phyloP scores from a whole-genome alignment of 2,329 filamentous ascomycete genomes.

The Sordariomycetes sp. region DNA sequence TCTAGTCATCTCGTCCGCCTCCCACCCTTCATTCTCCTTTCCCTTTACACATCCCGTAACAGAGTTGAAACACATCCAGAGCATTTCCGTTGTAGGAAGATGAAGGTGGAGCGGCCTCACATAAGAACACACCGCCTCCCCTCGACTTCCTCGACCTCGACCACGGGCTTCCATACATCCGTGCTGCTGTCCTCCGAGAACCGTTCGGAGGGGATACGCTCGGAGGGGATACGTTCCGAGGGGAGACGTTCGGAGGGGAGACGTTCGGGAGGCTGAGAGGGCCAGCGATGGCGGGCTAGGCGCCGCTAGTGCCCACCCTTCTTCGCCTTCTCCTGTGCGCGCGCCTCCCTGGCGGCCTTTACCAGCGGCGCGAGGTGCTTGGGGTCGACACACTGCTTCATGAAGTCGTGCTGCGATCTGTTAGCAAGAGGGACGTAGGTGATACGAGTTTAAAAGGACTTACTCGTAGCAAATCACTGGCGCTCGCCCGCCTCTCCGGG shows the following conservation, averaged over 20 bases:
- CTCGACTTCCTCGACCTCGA: not conserved
- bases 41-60: not conserved
- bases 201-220: not conserved
- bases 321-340: slow-evolving; percentile 73
- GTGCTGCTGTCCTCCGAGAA: not conserved
- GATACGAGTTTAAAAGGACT: slow-evolving; percentile 26
- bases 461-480: slow-evolving; percentile 87
- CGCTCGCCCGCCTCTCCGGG: slow-evolving; percentile 90
- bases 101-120: not conserved
- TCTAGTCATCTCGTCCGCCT: not conserved
- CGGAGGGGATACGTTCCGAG: no score
- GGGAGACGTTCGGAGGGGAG: not conserved
- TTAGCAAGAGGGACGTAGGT: not conserved
- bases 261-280: not conserved
- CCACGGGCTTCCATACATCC: not conserved
- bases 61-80: not conserved
- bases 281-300: not conserved
- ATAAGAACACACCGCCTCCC: not conserved
- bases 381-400: slow-evolving; percentile 64
- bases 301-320: slow-evolving; percentile 27
- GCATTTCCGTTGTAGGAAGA: not conserved
- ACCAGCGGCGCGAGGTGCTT: slow-evolving; percentile 78
- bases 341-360: slow-evolving; percentile 70
- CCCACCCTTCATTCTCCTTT: not conserved
- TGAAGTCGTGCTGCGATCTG: slow-evolving; percentile 59